Percentiles rank a stretch among this genome's conserved stretches.
These are phyloP conservation scores for Schizochytrium sp. DNA, from an alignment of 108 stramenopile species.

Conservation along the genomic window DNA sequence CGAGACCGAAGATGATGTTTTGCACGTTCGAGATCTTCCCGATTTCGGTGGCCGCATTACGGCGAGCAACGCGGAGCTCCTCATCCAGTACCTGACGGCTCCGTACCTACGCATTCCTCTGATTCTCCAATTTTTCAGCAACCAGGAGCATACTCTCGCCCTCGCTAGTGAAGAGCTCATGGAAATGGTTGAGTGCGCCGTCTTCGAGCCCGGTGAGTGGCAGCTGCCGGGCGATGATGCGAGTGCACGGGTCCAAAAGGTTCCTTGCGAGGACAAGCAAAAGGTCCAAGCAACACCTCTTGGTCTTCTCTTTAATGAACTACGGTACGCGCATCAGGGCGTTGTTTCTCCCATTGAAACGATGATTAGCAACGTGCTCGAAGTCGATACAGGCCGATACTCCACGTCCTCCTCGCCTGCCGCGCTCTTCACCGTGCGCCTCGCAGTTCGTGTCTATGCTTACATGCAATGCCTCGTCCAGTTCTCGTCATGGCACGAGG, in stretches of 20 bases:
- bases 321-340: conserved; percentile 36
- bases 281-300: conserved; percentile 41
- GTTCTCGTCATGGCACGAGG: conserved; percentile 17
- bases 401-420: conserved; percentile 15
- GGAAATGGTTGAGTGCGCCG: conserved; percentile 45
- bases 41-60: conserved; percentile 48
- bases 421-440: background rate
- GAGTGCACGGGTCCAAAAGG: conserved; percentile 22
- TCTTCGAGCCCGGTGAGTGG: conserved; percentile 55
- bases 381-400: conserved; percentile 54
- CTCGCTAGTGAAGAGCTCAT: conserved; percentile 35
- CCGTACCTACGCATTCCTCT: conserved; percentile 54
- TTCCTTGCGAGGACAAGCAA: conserved; percentile 10
- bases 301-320: conserved; percentile 57
- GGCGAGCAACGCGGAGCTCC: conserved; percentile 49
- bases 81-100: conserved; percentile 55
- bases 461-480: conserved; percentile 41
- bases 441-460: conserved; percentile 16
- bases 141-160: conserved; percentile 40
- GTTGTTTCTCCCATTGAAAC: background rate
- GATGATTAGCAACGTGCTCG: conserved; percentile 43
- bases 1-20: conserved; percentile 53
- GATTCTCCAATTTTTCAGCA: conserved; percentile 44
- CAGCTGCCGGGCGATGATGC: background rate
- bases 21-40: conserved; percentile 41